Conservation (phyloP, 73 alveolate species). For the Paramecium sonneborni region DNA sequence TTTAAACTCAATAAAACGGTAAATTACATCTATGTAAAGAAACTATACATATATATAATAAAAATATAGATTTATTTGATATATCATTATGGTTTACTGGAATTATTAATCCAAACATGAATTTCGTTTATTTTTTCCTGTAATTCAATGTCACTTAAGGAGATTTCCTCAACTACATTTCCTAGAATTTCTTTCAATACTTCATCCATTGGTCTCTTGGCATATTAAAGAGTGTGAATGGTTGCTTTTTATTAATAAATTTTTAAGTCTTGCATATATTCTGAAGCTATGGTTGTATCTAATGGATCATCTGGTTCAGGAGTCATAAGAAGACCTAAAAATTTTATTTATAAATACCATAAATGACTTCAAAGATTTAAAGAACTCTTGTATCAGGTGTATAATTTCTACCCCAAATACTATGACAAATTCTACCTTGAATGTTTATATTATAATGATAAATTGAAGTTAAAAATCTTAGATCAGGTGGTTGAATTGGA, state of each 20-base stretch:
- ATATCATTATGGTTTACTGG: not conserved
- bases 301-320: conserved; percentile 74
- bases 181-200: not conserved
- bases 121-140: not conserved
- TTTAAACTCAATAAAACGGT: too few relatives aligned
- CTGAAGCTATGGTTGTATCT: conserved; percentile 69
- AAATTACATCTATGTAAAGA: too few relatives aligned
- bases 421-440: conserved; percentile 68
- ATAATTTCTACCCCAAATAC: conserved; percentile 53
- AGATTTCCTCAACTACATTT: not conserved
- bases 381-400: conserved; percentile 61
- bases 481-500: conserved; percentile 72
- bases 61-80: too few relatives aligned
- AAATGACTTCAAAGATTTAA: conserved; percentile 42
- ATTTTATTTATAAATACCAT: not conserved
- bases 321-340: conserved; percentile 62
- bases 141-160: not conserved
- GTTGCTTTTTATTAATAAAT: conserved; percentile 26
- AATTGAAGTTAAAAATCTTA: conserved; percentile 68
- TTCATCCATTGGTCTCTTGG: not conserved
- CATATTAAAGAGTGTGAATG: not conserved
- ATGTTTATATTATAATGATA: conserved; percentile 70
- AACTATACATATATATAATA: too few relatives aligned
- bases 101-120: not conserved
- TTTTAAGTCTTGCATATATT: conserved; percentile 49